Base-by-base conservation (phyloP, 768 basidiomycete genomes). In the Tubosaeta sp. region DNA sequence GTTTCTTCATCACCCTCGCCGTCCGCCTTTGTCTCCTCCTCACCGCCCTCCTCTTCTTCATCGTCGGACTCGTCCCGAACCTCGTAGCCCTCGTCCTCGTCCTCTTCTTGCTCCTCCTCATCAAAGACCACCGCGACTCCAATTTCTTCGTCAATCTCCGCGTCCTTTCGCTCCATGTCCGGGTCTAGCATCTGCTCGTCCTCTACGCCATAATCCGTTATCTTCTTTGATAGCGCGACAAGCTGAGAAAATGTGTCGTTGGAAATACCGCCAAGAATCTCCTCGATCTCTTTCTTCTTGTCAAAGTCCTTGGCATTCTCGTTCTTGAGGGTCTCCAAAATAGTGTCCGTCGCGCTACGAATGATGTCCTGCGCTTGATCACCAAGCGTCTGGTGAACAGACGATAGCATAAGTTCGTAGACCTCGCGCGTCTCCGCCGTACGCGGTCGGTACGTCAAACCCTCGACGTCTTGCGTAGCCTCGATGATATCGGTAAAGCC, bases 71-170 rank as follows among this genome's bases (percentile, higher is more conserved):
- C 90, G 0, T 93, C 89, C 10, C 80, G 77, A 47, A 97, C 80
- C 66, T 96, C 94, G 58, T 77, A 97, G 1, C 85, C 88, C 57
- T 90, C 90, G 1, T 90, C 91, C 18, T 94, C 91, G 2, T 94
- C 93, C 4, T 90, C 92, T 21, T 96, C 94, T 60, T 92, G 85
- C 57, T 96, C 95, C 52, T 98, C 96, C 63, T 97, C 95, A 57
- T 97, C 94, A 52, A 98, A 97, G 6, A 97, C 87, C 8, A 99
- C 94, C 0, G 95, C 95, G 1, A 99, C 95, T n/a, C 95, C 94
- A 39, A 90, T 84, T 59, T 95, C 94, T 52, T 94, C 94, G 57
- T 97, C 95, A 59, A 97, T 93, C 69, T 88, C 92, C 3, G 83
- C 90, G 51, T 90, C 90, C 67, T 87, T 85, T 42, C 79, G 75